These are phyloP conservation scores for Atkinsonella texensis DNA, from an alignment of 2,329 filamentous ascomycete genomes.

Conservation along the genomic window DNA sequence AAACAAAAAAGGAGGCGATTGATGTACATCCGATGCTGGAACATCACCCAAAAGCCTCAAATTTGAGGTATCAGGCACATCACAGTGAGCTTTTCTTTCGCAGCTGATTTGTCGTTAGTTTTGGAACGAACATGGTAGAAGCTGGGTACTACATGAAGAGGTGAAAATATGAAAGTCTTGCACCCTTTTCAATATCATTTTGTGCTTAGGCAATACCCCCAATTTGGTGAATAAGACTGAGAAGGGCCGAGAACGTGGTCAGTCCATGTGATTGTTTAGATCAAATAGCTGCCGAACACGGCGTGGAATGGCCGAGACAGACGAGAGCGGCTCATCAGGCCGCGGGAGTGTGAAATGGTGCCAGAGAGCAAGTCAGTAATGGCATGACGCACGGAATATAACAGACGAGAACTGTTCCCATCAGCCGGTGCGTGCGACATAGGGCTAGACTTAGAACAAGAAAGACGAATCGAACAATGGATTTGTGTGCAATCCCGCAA, in stretches of 20 bases:
- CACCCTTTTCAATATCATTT: background rate
- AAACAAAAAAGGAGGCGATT: background rate
- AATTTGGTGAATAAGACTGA: background rate
- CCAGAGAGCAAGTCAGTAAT: background rate
- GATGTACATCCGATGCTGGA: background rate
- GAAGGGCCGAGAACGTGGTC: background rate
- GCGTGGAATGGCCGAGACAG: background rate
- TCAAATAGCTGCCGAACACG: background rate
- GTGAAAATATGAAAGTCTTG: background rate
- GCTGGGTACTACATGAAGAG: background rate
- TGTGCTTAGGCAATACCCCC: background rate
- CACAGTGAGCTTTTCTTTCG: background rate
- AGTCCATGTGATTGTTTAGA: background rate
- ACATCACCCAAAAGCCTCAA: background rate
- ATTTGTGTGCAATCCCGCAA: background rate
- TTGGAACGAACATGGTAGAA: too few relatives aligned
- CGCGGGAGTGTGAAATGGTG: background rate
- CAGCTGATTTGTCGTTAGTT: background rate
- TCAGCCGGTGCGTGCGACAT: background rate
- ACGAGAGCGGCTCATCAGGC: background rate
- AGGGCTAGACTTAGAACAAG: background rate
- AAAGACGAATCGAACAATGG: background rate
- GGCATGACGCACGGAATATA: background rate
- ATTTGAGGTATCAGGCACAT: background rate
- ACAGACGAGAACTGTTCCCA: background rate